Percentiles rank a stretch among this genome's conserved stretches.
Conservation (phyloP, 2,329 filamentous ascomycete genomes). For the Cryphonectria radicalis region DNA sequence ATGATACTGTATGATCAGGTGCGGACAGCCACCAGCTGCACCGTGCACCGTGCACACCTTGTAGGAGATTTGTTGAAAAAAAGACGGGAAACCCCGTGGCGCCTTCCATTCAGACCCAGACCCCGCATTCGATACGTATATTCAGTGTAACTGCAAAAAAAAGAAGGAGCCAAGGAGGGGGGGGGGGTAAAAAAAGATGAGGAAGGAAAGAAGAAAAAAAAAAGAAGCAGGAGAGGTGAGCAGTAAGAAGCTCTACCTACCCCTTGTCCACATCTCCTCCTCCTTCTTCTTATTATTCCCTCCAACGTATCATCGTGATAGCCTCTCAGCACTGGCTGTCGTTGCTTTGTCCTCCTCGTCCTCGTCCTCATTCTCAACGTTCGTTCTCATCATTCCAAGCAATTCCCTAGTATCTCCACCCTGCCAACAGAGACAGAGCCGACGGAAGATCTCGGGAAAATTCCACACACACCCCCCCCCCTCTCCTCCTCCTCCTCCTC, state of each 20-base stretch:
- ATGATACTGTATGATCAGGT: not conserved
- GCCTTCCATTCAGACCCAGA: not conserved
- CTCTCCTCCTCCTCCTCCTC: not conserved
- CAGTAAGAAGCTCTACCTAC: not conserved
- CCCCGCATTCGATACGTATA: not conserved
- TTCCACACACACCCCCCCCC: constrained; percentile 8
- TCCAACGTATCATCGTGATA: not conserved
- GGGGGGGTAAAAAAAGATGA: not conserved
- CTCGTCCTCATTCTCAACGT: not conserved
- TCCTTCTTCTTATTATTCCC: not conserved
- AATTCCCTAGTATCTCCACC: not conserved
- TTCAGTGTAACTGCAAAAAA: not conserved
- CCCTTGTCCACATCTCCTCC: too few species aligned
- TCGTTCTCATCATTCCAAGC: not conserved
- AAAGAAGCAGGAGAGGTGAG: not conserved
- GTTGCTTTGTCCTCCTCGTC: not conserved
- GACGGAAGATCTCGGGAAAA: constrained; percentile 20
- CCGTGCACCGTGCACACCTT: constrained; percentile 11
- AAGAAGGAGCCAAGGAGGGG: not conserved
- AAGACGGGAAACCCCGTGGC: constrained; percentile 11
- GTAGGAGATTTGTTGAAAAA: not conserved
- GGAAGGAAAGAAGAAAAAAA: not conserved
- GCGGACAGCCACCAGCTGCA: not conserved
- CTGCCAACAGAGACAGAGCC: constrained; percentile 1
- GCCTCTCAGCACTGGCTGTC: not conserved